Evolutionary conservation across 176 grass and related monocot genomes (phyloP), one percentile per base, ranked within the genome.

Genomic region (Chrysopogon serrulatus): DNA sequence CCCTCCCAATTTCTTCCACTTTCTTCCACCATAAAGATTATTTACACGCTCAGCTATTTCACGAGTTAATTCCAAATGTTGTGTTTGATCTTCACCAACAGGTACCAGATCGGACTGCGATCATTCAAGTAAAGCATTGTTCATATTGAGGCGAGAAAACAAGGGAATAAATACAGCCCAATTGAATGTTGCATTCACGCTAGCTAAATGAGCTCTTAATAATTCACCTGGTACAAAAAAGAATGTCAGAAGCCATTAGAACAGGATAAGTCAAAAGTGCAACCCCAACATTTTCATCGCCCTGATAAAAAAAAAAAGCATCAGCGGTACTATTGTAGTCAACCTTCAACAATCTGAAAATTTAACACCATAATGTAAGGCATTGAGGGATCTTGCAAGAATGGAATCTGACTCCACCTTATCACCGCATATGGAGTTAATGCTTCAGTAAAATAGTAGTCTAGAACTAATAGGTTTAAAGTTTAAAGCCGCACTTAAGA

Each of bases 51-150:
- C 95, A 68, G 95, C 92, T 35, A 98, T 86, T 89, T 98, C 95
- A 84, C 96, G 93, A 83, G 96, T 94, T 83, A 98, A 79, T 92
- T 98, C 96, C 57, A 98, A 85, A 83, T 98, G 96, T 41, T 98
- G 96, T 82, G 92, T 98, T 87, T 98, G 96, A 87, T 98, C 96
- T 89, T 98, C 96, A 68, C 96, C 96, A 88, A 98, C 96, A 78
- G 96, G 96, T 78, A 98, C 96, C 69, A 98, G 90, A 92, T 98
- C 96, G 15, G 96, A 95, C 96, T 98, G 89, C 77, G 74, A 81
- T 54, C 26, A 74, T 68, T 65, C 72, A 88, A 89, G 61, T 37
- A 74, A 79, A 16, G 35, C 47, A 62, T 35, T 81, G 24, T 88
- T 72, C 14, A 68, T 77, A 74, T 21, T 10, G 18, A 6, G 2